A percentile compares a stretch with the other conserved stretches of the same genome.
These are phyloP conservation scores for Kazachstania sp. DNA, from an alignment of 1,139 yeast species.

Conservation along the genomic window DNA sequence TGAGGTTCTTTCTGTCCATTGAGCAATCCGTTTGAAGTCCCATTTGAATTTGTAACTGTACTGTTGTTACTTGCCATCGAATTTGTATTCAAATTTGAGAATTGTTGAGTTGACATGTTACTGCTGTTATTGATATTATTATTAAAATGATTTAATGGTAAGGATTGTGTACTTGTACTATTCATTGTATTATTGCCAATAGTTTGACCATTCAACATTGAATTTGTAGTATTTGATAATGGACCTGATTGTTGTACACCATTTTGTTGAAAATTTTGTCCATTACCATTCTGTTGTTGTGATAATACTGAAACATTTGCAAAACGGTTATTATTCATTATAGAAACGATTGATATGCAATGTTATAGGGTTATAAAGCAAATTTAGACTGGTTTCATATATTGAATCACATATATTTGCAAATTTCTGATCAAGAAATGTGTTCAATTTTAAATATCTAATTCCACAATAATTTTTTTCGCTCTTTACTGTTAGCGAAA, in stretches of 20 bases:
- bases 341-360: neutral
- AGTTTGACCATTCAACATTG: neutral
- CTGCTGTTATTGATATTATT: too few species aligned
- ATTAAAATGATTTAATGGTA: too few species aligned
- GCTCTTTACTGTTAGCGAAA: too few species aligned
- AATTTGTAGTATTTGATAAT: neutral
- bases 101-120: too few species aligned
- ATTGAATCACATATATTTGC: too few species aligned
- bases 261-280: conserved; percentile 3
- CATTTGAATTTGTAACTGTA: conserved; percentile 1
- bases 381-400: neutral
- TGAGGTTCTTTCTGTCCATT: conserved; percentile 29
- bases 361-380: neutral
- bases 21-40: conserved; percentile 5
- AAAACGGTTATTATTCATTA: conserved; percentile 7
- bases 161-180: too few species aligned
- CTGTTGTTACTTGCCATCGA: too few species aligned
- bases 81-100: too few species aligned
- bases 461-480: too few species aligned
- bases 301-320: conserved; percentile 10
- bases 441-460: too few species aligned
- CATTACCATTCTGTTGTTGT: conserved; percentile 9
- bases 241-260: neutral
- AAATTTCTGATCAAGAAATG: too few species aligned
- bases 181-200: too few species aligned